Percentiles rank a stretch among this genome's conserved stretches.
phyloP scores from a whole-genome alignment of 495 filamentous ascomycete genomes.

The Cercophora scortea region DNA sequence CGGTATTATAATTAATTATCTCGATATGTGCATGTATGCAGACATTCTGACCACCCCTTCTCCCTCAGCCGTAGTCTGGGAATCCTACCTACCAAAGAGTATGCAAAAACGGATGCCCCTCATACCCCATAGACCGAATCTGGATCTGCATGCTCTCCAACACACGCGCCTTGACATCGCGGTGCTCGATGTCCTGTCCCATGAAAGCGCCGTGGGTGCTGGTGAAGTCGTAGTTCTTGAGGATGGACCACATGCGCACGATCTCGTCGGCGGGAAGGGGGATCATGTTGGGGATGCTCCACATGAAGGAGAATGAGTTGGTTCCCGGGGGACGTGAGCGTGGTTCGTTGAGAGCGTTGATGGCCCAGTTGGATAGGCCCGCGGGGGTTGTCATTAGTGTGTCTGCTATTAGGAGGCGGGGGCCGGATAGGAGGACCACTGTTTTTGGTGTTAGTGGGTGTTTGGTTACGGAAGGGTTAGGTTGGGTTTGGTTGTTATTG shows the following conservation, averaged over 20 bases:
- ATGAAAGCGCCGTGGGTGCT: constrained; percentile 60
- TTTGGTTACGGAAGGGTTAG: background rate
- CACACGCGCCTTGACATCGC: constrained; percentile 51
- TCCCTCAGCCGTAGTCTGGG: too few species aligned
- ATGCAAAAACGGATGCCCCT: constrained; percentile 34
- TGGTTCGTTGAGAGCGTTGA: constrained; percentile 21
- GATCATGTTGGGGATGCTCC: constrained; percentile 75
- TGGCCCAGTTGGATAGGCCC: constrained; percentile 31
- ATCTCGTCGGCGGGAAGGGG: constrained; percentile 55
- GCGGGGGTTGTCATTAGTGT: constrained; percentile 60
- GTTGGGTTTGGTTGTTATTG: background rate
- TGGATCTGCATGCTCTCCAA: constrained; percentile 73
- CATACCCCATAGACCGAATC: constrained; percentile 47
- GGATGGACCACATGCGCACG: constrained; percentile 40
- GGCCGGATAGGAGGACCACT: constrained; percentile 51
- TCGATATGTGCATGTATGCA: background rate
- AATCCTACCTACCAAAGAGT: background rate
- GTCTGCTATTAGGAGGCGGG: constrained; percentile 61
- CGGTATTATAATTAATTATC: background rate
- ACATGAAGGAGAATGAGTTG: constrained; percentile 65
- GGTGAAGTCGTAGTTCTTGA: constrained; percentile 51
- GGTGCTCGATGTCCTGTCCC: constrained; percentile 50
- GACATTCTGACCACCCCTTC: too few species aligned
- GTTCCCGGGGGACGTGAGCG: constrained; percentile 45
- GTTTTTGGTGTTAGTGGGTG: background rate